A percentile compares a stretch with the other conserved stretches of the same genome.
Evolutionary conservation across 2,329 filamentous ascomycete species (phyloP).

Genomic region (Blastomyces emzantsi): DNA sequence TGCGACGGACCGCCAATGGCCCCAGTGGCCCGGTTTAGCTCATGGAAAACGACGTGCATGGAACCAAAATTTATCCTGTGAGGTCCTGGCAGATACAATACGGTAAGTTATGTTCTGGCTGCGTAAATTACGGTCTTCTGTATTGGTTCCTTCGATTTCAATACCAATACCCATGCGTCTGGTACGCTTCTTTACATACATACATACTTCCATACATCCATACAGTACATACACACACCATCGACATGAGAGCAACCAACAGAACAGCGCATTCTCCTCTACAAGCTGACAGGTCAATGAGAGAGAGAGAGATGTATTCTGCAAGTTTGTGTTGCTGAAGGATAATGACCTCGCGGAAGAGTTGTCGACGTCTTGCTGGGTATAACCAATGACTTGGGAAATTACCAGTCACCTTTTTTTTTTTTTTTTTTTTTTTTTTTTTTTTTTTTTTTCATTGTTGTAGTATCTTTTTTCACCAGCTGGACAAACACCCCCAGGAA

Average conservation of each 20-base stretch:
- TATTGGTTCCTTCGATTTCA: neutral
- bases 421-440: neutral
- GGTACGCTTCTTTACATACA: neutral
- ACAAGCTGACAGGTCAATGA: neutral
- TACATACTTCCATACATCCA: neutral
- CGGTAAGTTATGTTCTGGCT: neutral
- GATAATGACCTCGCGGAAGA: neutral
- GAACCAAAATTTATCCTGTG: neutral
- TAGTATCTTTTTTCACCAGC: neutral
- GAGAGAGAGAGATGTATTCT: neutral
- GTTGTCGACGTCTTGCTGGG: neutral
- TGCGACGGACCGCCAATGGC: constrained; percentile 6
- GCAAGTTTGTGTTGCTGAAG: neutral
- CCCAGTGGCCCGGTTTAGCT: constrained; percentile 8
- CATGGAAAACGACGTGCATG: constrained; percentile 4
- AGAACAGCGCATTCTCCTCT: neutral
- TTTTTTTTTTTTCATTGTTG: neutral
- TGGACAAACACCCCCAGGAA: neutral
- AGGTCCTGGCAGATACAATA: neutral
- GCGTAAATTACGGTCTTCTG: neutral
- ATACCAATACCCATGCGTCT: neutral
- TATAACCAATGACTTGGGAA: neutral
- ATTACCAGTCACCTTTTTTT: neutral
- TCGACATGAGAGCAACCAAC: neutral
- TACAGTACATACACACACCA: neutral